These are phyloP conservation scores for Xylaria intraflava DNA, from an alignment of 495 filamentous ascomycete species.

Conservation along the genomic window DNA sequence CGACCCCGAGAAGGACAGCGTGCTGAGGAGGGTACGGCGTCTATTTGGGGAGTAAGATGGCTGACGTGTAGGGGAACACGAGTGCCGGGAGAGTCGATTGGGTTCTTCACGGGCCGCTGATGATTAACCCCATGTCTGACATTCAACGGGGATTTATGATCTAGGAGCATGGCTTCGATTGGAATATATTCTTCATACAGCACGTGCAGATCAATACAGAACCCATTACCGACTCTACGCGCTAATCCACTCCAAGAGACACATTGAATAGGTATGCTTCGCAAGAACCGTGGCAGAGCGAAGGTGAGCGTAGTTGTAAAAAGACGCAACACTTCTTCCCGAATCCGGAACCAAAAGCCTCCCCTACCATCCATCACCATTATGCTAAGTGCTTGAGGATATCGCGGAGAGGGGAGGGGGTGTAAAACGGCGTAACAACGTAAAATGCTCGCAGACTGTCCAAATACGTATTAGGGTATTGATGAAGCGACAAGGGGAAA, in stretches of 20 bases:
- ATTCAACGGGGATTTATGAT: not conserved
- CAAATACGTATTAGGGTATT: not conserved
- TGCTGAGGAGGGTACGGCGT: conserved; percentile 80
- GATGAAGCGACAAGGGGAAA: not conserved
- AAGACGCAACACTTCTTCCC: no score
- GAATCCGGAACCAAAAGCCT: not conserved
- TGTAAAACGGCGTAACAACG: not conserved
- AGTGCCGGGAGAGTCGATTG: no score
- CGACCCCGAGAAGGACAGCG: conserved; percentile 98
- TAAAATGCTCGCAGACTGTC: not conserved
- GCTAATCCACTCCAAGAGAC: not conserved
- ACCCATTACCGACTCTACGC: not conserved
- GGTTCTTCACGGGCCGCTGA: not conserved
- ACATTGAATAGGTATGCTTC: not conserved
- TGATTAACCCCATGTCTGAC: not conserved
- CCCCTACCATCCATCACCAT: not conserved
- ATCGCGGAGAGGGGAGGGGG: not conserved
- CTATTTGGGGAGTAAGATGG: conserved; percentile 78
- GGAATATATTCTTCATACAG: not conserved
- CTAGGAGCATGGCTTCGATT: not conserved
- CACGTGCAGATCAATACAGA: not conserved
- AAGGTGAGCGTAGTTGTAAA: no score
- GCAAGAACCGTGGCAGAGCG: not conserved
- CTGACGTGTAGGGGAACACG: not conserved
- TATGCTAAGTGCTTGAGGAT: not conserved